phyloP scores from a whole-genome alignment of 2,329 filamentous ascomycete species.

The Fusarium scirpi region DNA sequence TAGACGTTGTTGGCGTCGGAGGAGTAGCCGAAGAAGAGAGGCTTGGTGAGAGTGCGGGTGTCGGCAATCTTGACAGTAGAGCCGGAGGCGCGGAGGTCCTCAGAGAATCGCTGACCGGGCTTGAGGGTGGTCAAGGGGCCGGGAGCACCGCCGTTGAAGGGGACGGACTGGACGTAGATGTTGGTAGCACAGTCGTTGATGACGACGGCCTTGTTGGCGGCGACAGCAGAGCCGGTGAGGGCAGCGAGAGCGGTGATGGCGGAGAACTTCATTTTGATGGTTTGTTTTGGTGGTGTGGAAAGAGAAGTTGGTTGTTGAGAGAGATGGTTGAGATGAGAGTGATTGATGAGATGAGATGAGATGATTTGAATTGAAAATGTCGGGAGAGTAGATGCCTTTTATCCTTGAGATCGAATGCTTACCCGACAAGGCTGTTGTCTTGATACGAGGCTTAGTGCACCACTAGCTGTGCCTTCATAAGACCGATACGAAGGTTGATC shows the following conservation, averaged over 20 bases:
- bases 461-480: constrained; percentile 19
- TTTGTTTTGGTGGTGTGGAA: not conserved
- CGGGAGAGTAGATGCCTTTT: constrained; percentile 20
- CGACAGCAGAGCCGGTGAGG: constrained; percentile 46
- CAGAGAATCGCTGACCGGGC: constrained; percentile 52
- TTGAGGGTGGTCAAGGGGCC: constrained; percentile 52
- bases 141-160: constrained; percentile 49
- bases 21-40: constrained; percentile 59
- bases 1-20: constrained; percentile 55
- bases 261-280: constrained; percentile 49
- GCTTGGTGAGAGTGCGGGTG: constrained; percentile 52
- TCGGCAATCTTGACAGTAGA: constrained; percentile 58
- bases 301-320: not conserved
- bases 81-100: constrained; percentile 52
- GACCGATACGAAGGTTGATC: constrained; percentile 8
- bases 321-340: not conserved
- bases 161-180: constrained; percentile 55
- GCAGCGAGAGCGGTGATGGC: constrained; percentile 47
- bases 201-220: constrained; percentile 53
- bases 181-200: constrained; percentile 51
- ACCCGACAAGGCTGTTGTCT: not conserved
- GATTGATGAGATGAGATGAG: not conserved
- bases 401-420: not conserved
- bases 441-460: constrained; percentile 18
- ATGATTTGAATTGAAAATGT: not conserved